These are phyloP conservation scores for Lactifluus hygrophoroides DNA, from an alignment of 768 basidiomycete genomes.

Conservation along the genomic window DNA sequence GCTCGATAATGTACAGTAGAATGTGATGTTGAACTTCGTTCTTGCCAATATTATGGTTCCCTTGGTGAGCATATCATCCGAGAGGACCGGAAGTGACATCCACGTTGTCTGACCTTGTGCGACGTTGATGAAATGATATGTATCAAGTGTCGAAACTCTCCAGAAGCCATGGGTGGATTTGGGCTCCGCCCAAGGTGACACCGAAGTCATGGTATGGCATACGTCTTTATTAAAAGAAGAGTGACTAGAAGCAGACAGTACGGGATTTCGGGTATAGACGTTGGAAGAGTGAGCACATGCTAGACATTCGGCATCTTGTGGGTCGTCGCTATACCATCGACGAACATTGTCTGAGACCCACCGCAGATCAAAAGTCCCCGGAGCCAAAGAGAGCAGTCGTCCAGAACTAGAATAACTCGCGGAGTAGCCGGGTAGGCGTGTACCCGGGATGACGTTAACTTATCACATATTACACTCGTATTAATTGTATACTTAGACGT, in stretches of 20 bases:
- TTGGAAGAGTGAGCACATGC: neutral
- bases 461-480: neutral
- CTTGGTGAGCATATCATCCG: neutral
- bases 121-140: neutral
- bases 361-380: constrained; percentile 14
- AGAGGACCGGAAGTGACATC: neutral
- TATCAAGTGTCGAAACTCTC: constrained; percentile 1
- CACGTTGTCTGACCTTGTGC: neutral
- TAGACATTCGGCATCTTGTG: neutral
- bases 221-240: constrained; percentile 12
- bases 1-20: neutral
- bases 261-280: neutral
- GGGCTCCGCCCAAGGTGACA: neutral
- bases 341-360: neutral
- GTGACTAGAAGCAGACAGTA: constrained; percentile 3
- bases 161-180: constrained; percentile 1
- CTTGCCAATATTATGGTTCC: neutral
- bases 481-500: neutral
- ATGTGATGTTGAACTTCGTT: neutral
- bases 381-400: neutral
- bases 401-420: constrained; percentile 11
- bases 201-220: neutral
- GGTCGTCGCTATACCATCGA: neutral
- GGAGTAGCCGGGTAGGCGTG: neutral
- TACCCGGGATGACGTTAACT: neutral